Conservation (phyloP, 306 rosid genomes). For the Oemleria cerasiformis region DNA sequence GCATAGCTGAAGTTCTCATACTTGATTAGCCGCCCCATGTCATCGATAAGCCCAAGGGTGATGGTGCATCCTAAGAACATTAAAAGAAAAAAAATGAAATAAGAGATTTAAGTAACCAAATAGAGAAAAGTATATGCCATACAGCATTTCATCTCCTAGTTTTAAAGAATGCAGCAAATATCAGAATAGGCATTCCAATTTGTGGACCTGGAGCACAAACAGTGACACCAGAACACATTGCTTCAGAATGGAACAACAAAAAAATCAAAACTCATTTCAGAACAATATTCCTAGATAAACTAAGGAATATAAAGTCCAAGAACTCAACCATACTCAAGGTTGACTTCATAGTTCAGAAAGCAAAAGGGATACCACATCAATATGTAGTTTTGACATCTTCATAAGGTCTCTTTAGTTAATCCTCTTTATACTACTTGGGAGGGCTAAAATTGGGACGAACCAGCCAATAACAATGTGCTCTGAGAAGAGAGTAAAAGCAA, state of each 20-base stretch:
- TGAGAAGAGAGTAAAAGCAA: background rate
- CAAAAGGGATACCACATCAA: background rate
- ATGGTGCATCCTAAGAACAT: conserved; percentile 1
- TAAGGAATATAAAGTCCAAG: background rate
- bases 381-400: background rate
- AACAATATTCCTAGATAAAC: background rate
- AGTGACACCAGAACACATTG: conserved; percentile 2
- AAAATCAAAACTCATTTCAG: background rate
- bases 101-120: background rate
- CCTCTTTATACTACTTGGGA: background rate
- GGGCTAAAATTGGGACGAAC: background rate
- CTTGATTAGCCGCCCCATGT: background rate
- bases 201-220: too few species aligned
- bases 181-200: too few species aligned
- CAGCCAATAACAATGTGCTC: background rate
- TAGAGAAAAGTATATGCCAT: background rate
- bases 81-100: background rate
- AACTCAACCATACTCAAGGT: background rate
- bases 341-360: background rate
- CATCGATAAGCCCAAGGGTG: background rate
- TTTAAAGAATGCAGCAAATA: background rate
- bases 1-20: background rate
- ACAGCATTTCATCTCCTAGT: background rate
- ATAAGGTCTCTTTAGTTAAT: background rate
- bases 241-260: background rate